Evolutionary conservation across 2,329 filamentous ascomycete species (phyloP).

Genomic region (Claviceps monticola): DNA sequence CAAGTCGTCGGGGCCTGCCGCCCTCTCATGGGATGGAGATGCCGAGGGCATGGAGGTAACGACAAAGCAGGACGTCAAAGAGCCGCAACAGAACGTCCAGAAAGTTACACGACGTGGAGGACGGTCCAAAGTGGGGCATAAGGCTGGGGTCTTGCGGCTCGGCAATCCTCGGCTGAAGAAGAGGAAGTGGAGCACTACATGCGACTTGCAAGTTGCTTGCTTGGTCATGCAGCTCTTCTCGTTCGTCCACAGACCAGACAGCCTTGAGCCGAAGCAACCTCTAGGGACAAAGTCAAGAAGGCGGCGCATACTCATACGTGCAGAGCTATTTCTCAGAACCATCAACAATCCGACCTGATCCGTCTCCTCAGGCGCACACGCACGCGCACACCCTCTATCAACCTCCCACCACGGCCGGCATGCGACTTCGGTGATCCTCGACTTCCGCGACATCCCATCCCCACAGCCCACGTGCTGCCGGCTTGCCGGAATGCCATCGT

Average conservation of each 20-base stretch:
- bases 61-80: too few relatives aligned
- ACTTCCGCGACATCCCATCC: conserved; percentile 3
- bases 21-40: neutral
- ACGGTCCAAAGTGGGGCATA: neutral
- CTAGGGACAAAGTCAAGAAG: neutral
- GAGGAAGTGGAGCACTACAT: neutral
- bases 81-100: too few relatives aligned
- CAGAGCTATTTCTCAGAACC: neutral
- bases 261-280: conserved; percentile 1
- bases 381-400: neutral
- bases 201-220: too few relatives aligned
- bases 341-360: neutral
- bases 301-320: too few relatives aligned
- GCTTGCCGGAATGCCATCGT: conserved; percentile 36
- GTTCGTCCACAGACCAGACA: neutral
- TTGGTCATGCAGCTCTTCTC: neutral
- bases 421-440: conserved; percentile 11
- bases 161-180: conserved; percentile 10
- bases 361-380: neutral
- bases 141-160: neutral
- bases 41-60: neutral
- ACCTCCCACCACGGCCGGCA: neutral
- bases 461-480: conserved; percentile 2
- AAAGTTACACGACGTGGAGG: too few relatives aligned
- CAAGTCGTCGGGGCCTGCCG: neutral